Base-by-base conservation (phyloP, 2,329 filamentous ascomycete species). In the Xylaria hypoxylon region DNA sequence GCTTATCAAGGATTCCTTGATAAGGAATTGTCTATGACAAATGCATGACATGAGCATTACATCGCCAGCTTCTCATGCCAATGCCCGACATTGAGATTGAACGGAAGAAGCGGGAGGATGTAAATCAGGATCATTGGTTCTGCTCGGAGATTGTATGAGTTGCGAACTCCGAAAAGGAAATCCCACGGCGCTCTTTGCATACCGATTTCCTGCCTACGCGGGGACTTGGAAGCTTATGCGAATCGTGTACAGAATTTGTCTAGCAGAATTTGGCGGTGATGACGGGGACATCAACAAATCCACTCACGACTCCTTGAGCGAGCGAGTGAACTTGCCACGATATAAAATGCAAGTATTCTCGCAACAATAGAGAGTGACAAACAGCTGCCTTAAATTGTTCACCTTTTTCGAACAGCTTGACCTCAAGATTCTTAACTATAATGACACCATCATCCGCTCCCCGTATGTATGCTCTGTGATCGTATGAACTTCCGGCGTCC, bases 91-190 rank as follows among this genome's bases (percentile, higher is more conserved):
- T 28, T 19, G 8, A 24, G 3, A 3, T 7, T n/a, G 19, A 15
- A 33, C 1, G 17, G 13, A 42, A 22, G 13, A 47, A 19, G 33
- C 22, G 7, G 45, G 4, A 38, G 3, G 11, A 15, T 45, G 45
- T 35, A 4, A 31, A 19, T 33, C 13, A 28, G 33, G 31, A 24
- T 47, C 44, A 31, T 40, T 35, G 48, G 24, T 42, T 33, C 17
- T 17, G n/a, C 50, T 67, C 64, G 64, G 64, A 67, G 55, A 64
- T 60, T 59, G 55, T 13, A 47, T 3, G 42, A 28, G 64, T 42
- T 45, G 64, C 64, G 64, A 67, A 67, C 60, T 60, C 64, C 64
- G 64, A 67, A 59, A 28, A 28, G 1, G 7, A 22, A 53, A 63
- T 15, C n/a, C 45, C 5, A 24, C 47, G 42, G 42, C 17, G 55